phyloP scores from a whole-genome alignment of 805 yeast species.

The Wickerhamomyces chaumierensis region DNA sequence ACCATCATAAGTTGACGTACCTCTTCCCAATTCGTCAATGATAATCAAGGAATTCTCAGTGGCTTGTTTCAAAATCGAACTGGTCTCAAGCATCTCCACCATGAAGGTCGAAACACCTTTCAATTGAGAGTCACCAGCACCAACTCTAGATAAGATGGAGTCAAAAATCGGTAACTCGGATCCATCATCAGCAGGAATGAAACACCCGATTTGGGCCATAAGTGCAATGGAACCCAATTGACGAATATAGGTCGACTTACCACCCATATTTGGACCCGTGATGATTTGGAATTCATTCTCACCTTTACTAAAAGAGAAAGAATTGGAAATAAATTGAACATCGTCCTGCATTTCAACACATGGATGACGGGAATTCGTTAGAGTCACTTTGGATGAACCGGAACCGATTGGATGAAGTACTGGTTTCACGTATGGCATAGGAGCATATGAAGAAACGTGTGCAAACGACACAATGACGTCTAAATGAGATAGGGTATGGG shows the following conservation, averaged over 20 bases:
- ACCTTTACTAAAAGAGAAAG: slow-evolving; percentile 52
- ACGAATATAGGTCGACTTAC: slow-evolving; percentile 86
- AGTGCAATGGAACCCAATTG: slow-evolving; percentile 81
- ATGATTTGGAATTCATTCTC: slow-evolving; percentile 66
- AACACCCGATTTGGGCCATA: slow-evolving; percentile 85
- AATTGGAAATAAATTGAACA: slow-evolving; percentile 83
- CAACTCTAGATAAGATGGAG: slow-evolving; percentile 91
- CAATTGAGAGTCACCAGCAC: slow-evolving; percentile 95
- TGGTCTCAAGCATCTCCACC: slow-evolving; percentile 94
- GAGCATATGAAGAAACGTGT: slow-evolving; percentile 72
- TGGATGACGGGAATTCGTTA: slow-evolving; percentile 86
- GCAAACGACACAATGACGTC: slow-evolving; percentile 86
- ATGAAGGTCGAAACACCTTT: slow-evolving; percentile 95
- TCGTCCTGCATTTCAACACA: slow-evolving; percentile 90
- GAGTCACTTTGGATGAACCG: slow-evolving; percentile 33
- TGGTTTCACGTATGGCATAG: slow-evolving; percentile 73
- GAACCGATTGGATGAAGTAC: slow-evolving; percentile 43
- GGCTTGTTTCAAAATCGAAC: slow-evolving; percentile 74
- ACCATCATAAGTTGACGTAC: slow-evolving; percentile 80
- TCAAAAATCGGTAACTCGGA: slow-evolving; percentile 83
- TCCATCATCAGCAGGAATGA: slow-evolving; percentile 58
- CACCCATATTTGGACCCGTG: slow-evolving; percentile 98
- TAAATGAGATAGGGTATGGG: slow-evolving; percentile 53
- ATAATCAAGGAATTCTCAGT: slow-evolving; percentile 71
- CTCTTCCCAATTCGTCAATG: slow-evolving; percentile 90